phyloP scores from a whole-genome alignment of 2,329 filamentous ascomycete genomes.

The Sclerotinia borealis region DNA sequence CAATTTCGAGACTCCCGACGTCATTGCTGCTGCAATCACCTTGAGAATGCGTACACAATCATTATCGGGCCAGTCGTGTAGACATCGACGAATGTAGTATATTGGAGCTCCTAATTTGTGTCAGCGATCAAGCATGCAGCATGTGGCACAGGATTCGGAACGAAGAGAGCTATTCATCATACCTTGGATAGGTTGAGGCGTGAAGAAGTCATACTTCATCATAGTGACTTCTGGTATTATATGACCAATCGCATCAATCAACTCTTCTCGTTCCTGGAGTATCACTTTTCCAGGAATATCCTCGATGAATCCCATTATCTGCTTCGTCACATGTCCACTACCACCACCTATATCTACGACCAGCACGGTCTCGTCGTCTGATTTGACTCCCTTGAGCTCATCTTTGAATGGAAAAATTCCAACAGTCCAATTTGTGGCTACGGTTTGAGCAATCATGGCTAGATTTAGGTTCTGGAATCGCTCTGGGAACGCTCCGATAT shows the following conservation, averaged over 20 bases:
- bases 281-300: slow-evolving; percentile 34
- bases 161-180: background rate
- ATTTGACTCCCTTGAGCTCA: slow-evolving; percentile 17
- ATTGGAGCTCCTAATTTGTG: slow-evolving; percentile 16
- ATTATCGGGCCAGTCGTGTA: slow-evolving; percentile 37
- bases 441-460: slow-evolving; percentile 25
- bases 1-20: slow-evolving; percentile 20
- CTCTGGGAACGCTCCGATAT: slow-evolving; percentile 24
- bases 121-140: background rate
- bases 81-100: slow-evolving; percentile 36
- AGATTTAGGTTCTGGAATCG: slow-evolving; percentile 28
- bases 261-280: slow-evolving; percentile 37
- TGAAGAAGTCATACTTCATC: slow-evolving; percentile 30
- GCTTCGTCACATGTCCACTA: slow-evolving; percentile 35
- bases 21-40: slow-evolving; percentile 8
- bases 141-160: background rate
- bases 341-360: slow-evolving; percentile 39
- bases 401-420: slow-evolving; percentile 25
- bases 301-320: slow-evolving; percentile 32
- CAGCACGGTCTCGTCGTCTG: slow-evolving; percentile 24
- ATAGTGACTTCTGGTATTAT: slow-evolving; percentile 30
- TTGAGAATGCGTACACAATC: slow-evolving; percentile 17
- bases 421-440: slow-evolving; percentile 12
- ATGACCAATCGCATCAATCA: slow-evolving; percentile 22
- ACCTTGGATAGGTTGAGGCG: slow-evolving; percentile 28